Evolutionary conservation across 2,329 filamentous ascomycete species (phyloP).

Genomic region (Ophidiomyces ophidiicola): DNA sequence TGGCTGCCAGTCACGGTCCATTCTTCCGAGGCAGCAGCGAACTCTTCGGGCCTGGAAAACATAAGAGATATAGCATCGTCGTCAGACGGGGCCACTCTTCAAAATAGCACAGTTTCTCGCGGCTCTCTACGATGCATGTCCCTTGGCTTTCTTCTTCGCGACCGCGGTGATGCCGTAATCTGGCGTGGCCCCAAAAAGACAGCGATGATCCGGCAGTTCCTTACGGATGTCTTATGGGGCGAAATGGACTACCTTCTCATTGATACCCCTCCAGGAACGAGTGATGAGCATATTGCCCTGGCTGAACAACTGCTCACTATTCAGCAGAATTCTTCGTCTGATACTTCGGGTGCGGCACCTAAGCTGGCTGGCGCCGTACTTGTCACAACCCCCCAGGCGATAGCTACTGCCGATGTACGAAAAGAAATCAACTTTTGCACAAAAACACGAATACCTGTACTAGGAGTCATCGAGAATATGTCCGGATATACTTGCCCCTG

Average conservation of each 20-base stretch:
- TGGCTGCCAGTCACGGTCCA: conserved; percentile 88
- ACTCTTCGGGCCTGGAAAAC: conserved; percentile 6
- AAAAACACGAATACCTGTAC: conserved; percentile 65
- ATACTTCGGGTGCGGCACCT: conserved; percentile 26
- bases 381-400: conserved; percentile 90
- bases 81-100: neutral
- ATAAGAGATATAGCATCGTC: neutral
- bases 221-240: conserved; percentile 80
- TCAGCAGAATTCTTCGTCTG: conserved; percentile 2
- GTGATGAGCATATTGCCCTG: conserved; percentile 91
- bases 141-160: conserved; percentile 74
- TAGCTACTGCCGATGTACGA: conserved; percentile 83
- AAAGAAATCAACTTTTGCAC: conserved; percentile 90
- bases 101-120: conserved; percentile 12
- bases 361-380: conserved; percentile 80
- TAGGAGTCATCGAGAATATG: conserved; percentile 97
- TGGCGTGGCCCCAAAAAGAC: conserved; percentile 99
- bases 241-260: conserved; percentile 84
- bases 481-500: conserved; percentile 44
- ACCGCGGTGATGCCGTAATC: conserved; percentile 80
- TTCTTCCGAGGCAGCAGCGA: conserved; percentile 30
- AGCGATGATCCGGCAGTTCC: conserved; percentile 93
- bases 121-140: conserved; percentile 62
- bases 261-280: conserved; percentile 91
- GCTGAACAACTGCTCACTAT: conserved; percentile 64